phyloP scores from a whole-genome alignment of 2,329 filamentous ascomycete species.

The Torrubiella hemipterigena region DNA sequence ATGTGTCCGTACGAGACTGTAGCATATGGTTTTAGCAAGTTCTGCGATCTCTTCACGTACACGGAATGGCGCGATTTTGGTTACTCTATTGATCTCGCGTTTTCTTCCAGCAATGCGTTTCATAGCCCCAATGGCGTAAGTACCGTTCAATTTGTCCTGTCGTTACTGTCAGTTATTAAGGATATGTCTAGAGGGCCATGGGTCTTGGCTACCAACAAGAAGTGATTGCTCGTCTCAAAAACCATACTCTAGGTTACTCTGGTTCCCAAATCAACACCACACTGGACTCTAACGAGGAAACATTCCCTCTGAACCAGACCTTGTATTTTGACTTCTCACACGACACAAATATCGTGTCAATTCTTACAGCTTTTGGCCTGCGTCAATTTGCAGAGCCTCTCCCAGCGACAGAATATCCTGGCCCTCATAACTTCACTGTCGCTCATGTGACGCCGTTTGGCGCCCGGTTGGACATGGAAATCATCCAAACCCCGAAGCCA shows the following conservation, averaged over 20 bases:
- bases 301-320: slow-evolving; percentile 62
- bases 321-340: slow-evolving; percentile 72
- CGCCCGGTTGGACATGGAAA: slow-evolving; percentile 60
- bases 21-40: slow-evolving; percentile 62
- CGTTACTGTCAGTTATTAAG: background rate
- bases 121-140: slow-evolving; percentile 49
- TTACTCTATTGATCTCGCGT: slow-evolving; percentile 57
- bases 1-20: slow-evolving; percentile 70
- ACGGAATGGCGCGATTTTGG: slow-evolving; percentile 63
- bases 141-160: slow-evolving; percentile 4
- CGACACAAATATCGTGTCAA: slow-evolving; percentile 60
- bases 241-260: slow-evolving; percentile 49
- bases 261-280: slow-evolving; percentile 56
- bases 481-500: slow-evolving; percentile 56
- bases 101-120: slow-evolving; percentile 49
- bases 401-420: slow-evolving; percentile 40
- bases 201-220: slow-evolving; percentile 66
- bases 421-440: slow-evolving; percentile 50
- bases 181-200: slow-evolving; percentile 41
- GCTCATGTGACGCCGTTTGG: slow-evolving; percentile 61
- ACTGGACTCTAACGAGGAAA: slow-evolving; percentile 52
- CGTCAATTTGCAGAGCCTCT: slow-evolving; percentile 54
- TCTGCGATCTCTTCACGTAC: slow-evolving; percentile 64
- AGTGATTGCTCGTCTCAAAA: slow-evolving; percentile 56
- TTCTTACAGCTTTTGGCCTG: slow-evolving; percentile 62